These are phyloP conservation scores for Ogataea salicorniae DNA, from an alignment of 805 yeast genomes.

Conservation along the genomic window DNA sequence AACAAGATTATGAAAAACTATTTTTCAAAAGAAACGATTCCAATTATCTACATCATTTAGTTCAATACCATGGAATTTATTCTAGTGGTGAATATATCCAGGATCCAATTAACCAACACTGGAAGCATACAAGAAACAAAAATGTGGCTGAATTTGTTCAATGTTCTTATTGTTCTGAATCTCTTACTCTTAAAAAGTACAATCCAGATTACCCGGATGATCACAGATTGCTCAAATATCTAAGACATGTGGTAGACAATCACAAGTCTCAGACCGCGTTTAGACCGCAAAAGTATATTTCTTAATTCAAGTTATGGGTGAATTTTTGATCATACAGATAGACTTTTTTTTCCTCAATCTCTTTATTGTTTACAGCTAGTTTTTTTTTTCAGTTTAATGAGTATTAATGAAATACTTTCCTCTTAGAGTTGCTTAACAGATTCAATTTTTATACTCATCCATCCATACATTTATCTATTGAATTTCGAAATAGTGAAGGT, in stretches of 20 bases:
- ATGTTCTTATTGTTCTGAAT: slow-evolving; percentile 23
- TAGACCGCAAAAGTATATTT: no score
- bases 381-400: no score
- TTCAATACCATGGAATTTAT: slow-evolving; percentile 29
- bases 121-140: slow-evolving; percentile 13
- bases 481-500: no score
- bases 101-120: slow-evolving; percentile 20
- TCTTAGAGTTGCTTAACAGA: no score
- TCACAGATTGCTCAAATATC: slow-evolving; percentile 23
- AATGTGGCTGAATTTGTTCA: slow-evolving; percentile 20
- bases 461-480: no score
- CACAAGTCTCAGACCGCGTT: slow-evolving; percentile 13
- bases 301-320: no score
- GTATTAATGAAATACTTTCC: no score
- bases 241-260: slow-evolving; percentile 25
- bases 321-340: no score
- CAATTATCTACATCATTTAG: slow-evolving; percentile 28
- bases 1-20: slow-evolving; percentile 12
- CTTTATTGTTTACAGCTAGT: no score
- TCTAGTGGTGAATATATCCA: slow-evolving; percentile 25
- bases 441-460: no score
- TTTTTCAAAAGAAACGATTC: slow-evolving; percentile 27
- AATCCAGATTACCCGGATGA: slow-evolving; percentile 13
- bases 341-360: no score
- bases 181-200: slow-evolving; percentile 17